Base-by-base conservation (phyloP, 495 filamentous ascomycete species). In the Collariella sp. region DNA sequence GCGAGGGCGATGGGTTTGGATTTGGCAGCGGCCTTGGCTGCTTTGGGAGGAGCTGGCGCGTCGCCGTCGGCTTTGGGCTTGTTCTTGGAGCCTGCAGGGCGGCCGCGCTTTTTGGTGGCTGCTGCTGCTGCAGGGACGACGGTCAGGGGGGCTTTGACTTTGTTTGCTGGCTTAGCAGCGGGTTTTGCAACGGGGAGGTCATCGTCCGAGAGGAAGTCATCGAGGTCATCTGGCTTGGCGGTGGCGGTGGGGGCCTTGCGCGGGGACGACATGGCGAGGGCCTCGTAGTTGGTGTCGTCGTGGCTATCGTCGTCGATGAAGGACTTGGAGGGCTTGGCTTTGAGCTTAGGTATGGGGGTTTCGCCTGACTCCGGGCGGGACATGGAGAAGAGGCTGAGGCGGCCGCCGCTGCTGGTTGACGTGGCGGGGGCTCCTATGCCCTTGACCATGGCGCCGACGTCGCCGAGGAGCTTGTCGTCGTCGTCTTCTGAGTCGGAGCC, bases 381-480 rank as follows among this genome's bases (percentile, higher is more conserved):
- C 70, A 80, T 84, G 54, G 85, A 81, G 67, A 93, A 91, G 44
- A 94, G 75, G 55, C 75, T 78, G 46, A 80, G 69, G 45, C 78
- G 81, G 66, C 57, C 83, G 68, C 58, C 78, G 26, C 74, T 67
- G 31, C 51, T 55, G 52, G 52, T 58, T n/a, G 57, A 47, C n/a
- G 66, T 70, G 29, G 68, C 65, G 18, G 73, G 68, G 51, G 72
- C 79, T 36, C 83, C 77, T 65, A 95, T 91, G 43, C 89, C 89
- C 72, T 95, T 95, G 61, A 96, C 90, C 81, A 96, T 83, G 53
- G 81, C 80, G 66, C 83, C 87, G 50, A 95, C 86, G 66, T 96
- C 88, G 42, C 85, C 86, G 47, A 95, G 81, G 67, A 88, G 72
- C 56, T 87, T 83, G 61, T 80, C 81, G 51, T 83, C 73, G 39